Evolutionary conservation across 371 early-diverging fungal genomes (phyloP).

Genomic region (Blyttiomyces sp.): DNA sequence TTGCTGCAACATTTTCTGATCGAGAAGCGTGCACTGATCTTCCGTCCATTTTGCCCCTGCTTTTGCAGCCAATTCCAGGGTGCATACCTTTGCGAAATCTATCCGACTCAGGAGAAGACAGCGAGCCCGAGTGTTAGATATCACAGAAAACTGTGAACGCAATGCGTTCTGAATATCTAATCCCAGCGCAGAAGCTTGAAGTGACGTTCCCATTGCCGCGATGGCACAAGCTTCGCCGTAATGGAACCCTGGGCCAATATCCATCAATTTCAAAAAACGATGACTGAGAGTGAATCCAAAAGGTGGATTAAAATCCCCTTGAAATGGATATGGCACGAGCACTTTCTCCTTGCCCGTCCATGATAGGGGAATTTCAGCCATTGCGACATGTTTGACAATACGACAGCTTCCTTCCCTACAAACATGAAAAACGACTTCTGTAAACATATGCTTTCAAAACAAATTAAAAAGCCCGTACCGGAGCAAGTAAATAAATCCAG

Average conservation of each 20-base stretch:
- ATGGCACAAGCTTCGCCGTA: constrained; percentile 26
- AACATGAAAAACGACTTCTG: neutral
- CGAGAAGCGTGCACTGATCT: neutral
- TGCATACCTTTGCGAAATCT: constrained; percentile 14
- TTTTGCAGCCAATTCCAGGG: neutral
- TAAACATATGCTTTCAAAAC: neutral
- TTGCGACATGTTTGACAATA: constrained; percentile 20
- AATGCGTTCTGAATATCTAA: neutral
- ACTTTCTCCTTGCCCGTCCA: constrained; percentile 1
- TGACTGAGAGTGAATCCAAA: constrained; percentile 5
- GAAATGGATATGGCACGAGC: constrained; percentile 11
- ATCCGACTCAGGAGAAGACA: constrained; percentile 17
- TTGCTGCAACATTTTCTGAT: neutral
- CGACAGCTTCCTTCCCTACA: constrained; percentile 23
- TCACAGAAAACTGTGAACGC: constrained; percentile 11
- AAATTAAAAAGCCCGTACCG: neutral
- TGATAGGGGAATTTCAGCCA: constrained; percentile 8
- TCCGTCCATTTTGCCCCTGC: neutral
- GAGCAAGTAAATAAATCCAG: constrained; percentile 11
- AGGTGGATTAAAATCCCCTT: neutral
- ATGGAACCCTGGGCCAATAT: constrained; percentile 6
- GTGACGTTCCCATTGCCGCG: constrained; percentile 17
- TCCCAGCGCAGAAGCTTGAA: neutral
- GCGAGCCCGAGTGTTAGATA: constrained; percentile 15
- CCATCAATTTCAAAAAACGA: constrained; percentile 9